Evolutionary conservation across 352 stramenopile genomes (phyloP).

Genomic region (Globisporangium paddicum): DNA sequence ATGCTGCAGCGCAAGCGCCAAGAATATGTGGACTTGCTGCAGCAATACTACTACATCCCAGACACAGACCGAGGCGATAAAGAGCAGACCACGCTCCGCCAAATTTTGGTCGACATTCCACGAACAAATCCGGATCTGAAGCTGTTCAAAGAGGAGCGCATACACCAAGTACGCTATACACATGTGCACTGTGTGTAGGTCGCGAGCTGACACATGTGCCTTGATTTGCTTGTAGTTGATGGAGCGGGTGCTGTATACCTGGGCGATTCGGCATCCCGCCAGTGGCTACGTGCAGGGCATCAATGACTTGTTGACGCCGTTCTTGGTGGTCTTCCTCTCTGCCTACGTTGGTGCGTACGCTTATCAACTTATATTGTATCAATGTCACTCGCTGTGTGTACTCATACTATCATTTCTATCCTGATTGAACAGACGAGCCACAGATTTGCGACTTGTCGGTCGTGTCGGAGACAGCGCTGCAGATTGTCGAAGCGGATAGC

Average conservation of each 20-base stretch:
- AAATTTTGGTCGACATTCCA: slow-evolving; percentile 99
- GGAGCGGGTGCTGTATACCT: slow-evolving; percentile 98
- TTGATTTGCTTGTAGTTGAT: slow-evolving; percentile 65
- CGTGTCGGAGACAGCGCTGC: slow-evolving; percentile 61
- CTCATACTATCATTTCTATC: not conserved
- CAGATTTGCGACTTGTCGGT: slow-evolving; percentile 65
- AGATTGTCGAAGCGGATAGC: slow-evolving; percentile 94
- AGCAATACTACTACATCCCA: slow-evolving; percentile 97
- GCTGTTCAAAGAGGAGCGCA: slow-evolving; percentile 95
- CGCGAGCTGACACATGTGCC: not conserved
- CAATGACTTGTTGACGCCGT: slow-evolving; percentile 98
- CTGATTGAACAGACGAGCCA: slow-evolving; percentile 44
- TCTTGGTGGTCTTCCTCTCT: slow-evolving; percentile 97
- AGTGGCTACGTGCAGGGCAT: slow-evolving; percentile 99
- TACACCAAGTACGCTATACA: slow-evolving; percentile 79
- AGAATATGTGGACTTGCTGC: slow-evolving; percentile 95
- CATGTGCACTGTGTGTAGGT: not conserved
- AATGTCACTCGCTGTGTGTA: not conserved
- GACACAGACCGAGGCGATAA: slow-evolving; percentile 91
- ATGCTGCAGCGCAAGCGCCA: slow-evolving; percentile 93
- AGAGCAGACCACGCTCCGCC: slow-evolving; percentile 94
- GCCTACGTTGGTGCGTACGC: slow-evolving; percentile 50
- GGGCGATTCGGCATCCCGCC: slow-evolving; percentile 97
- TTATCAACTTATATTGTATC: not conserved
- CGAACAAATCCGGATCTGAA: slow-evolving; percentile 95